Base-by-base conservation (phyloP, 176 grass and related monocot genomes). In the Metroxylon sagu region DNA sequence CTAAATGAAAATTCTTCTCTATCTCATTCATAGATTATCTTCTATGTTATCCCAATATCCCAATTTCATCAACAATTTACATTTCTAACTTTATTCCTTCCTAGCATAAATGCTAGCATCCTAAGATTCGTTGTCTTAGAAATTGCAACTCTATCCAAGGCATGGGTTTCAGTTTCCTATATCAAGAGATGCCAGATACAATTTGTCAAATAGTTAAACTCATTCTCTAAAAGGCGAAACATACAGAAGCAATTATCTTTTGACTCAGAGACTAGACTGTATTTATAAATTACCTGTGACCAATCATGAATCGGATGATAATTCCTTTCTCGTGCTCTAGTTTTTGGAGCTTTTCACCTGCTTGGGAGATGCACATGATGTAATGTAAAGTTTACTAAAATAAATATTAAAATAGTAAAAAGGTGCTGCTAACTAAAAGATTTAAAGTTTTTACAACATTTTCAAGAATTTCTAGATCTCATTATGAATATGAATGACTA, bases 241-340 rank as follows among this genome's bases (percentile, higher is more conserved):
- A 18, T 31, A 18, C 7, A 3, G 16, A 29, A 61, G 27, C 6
- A 18, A 6, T 1, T n/a, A 14, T 6, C 15, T n/a, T 16, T 49
- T 26, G 15, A 25, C 62, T 29, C 50, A 31, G 26, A 16, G 35
- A 39, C 27, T 61, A 29, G 28, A 4, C 30, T 49, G 6, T 31
- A 28, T 14, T 43, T 43, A 43, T 43, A 50, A 56, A 29, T 49
- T 91, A 97, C 93, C 93, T 97, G 67, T 88, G 93, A 7, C 93
- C 93, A 50, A 97, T 91, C 31, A 60, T 97, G 59, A 97, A 97
- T 5, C 93, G 73, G 77, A 97, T 59, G 64, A 88, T 57, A 61
- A 97, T 88, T 78, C 84, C 87, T 62, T 88, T 97, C 67, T 95
- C 76, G 21, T 76, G 68, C 81, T 95, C 93, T 27, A 97, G 54